Conservation (phyloP, 202 grass and related monocot species). For the Saccharum hybrid region DNA sequence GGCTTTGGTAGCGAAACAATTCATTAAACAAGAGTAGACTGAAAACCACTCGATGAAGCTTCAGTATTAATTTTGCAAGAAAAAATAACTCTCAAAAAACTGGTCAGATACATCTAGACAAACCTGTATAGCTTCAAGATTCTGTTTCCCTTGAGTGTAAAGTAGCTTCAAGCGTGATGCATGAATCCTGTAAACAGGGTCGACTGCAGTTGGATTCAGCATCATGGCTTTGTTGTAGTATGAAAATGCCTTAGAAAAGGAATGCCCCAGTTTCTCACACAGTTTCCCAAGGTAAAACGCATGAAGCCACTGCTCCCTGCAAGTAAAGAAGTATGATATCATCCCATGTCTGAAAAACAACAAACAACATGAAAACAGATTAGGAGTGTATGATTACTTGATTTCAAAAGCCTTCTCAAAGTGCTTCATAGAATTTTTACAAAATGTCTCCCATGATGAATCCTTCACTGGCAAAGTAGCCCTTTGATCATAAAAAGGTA, state of each 20-base stretch:
- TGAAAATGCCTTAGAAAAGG: conserved; percentile 79
- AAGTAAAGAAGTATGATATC: conserved; percentile 44
- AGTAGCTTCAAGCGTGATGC: conserved; percentile 95
- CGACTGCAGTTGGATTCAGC: conserved; percentile 85
- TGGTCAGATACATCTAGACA: conserved; percentile 39
- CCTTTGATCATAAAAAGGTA: conserved; percentile 96
- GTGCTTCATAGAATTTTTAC: conserved; percentile 87
- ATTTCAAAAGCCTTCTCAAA: conserved; percentile 91
- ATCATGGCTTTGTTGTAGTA: conserved; percentile 79
- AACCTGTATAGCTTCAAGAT: conserved; percentile 85
- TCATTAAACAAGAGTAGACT: not conserved
- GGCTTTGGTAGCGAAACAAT: conserved; percentile 22
- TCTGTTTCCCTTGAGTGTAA: conserved; percentile 80
- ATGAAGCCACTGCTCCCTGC: conserved; percentile 87
- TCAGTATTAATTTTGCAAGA: conserved; percentile 5
- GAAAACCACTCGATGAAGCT: conserved; percentile 1
- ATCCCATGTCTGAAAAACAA: conserved; percentile 35
- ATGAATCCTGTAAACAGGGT: conserved; percentile 94
- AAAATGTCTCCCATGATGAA: conserved; percentile 77
- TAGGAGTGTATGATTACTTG: conserved; percentile 59
- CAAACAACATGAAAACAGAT: conserved; percentile 33
- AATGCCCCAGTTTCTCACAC: conserved; percentile 83
- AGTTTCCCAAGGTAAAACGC: conserved; percentile 98
- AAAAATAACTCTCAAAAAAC: conserved; percentile 20
- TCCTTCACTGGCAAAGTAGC: conserved; percentile 83